These are phyloP conservation scores for Thymus quinquecostatus DNA, from an alignment of 257 asterid genomes.

Conservation along the genomic window DNA sequence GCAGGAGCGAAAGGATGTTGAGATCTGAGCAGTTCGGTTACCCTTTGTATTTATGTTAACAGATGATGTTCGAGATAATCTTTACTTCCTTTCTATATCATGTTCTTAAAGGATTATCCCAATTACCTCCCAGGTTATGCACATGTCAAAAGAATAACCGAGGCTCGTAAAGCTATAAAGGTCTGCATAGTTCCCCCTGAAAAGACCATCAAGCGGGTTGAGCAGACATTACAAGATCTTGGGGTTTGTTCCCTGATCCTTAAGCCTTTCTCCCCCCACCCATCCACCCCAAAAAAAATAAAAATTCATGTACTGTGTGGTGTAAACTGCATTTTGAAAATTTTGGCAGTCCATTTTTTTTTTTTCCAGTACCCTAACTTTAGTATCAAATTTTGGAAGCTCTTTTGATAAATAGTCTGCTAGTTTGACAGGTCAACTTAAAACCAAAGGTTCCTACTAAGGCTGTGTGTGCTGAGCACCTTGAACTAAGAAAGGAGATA, in stretches of 20 bases:
- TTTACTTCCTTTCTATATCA: not conserved
- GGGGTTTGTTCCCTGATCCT: constrained; percentile 72
- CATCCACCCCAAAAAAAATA: no score
- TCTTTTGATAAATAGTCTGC: not conserved
- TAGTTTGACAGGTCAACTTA: constrained; percentile 70
- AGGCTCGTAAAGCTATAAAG: constrained; percentile 79
- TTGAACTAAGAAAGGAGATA: constrained; percentile 94
- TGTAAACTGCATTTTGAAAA: constrained; percentile 2
- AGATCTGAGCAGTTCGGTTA: constrained; percentile 49
- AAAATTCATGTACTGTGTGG: constrained; percentile 11
- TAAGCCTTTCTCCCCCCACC: not conserved
- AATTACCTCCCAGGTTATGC: constrained; percentile 66
- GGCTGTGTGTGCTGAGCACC: constrained; percentile 93
- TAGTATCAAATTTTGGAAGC: not conserved
- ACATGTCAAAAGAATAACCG: constrained; percentile 87
- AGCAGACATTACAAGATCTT: constrained; percentile 96
- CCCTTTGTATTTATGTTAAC: constrained; percentile 5
- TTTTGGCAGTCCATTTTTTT: constrained; percentile 13
- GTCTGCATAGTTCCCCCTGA: constrained; percentile 38
- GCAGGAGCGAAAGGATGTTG: constrained; percentile 90
- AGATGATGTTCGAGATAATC: constrained; percentile 11
- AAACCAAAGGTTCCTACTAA: constrained; percentile 97
- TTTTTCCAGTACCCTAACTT: no score
- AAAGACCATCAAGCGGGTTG: constrained; percentile 83
- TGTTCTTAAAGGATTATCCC: constrained; percentile 16